Evolutionary conservation across 1,139 yeast genomes (phyloP), one percentile per base, ranked within the genome.

Genomic region (Magnusiomyces magnusii): DNA sequence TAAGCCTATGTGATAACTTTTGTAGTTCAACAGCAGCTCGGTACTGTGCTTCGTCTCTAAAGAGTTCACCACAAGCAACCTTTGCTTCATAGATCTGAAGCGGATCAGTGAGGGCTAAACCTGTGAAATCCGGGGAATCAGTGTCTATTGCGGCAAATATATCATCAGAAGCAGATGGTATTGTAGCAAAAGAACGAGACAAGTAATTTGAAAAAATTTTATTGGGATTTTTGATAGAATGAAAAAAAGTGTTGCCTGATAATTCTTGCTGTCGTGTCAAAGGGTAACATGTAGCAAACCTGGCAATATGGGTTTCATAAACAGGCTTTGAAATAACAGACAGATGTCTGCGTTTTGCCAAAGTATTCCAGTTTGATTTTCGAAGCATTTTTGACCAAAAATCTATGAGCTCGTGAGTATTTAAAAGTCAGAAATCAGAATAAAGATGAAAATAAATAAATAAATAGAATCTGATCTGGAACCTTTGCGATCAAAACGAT

Each of bases 21-120:
- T 85, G 90, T 61, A 85, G 79, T 47, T 85, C 86, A 54, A 82
- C 78, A 71, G 85, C 85, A 1, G 82, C 82, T 23, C 90, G 73
- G 9, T 84, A 72, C 67, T 86, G 92, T 19, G 76, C 75, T 49
- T 78, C 82, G 65, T 86, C 91, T 47, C 77, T 75, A 58, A 78
- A 73, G 10, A 86, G 70, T 1, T 78, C 62, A 0, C 88, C 88
- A 57, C 75, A 75, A 0, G 75, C 69, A 1, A 85, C 78, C 59
- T 80, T 78, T 64, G 78, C 78, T 62, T 81, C 83, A 66, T 86
- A 86, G 1, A 85, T 68, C 2, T 78, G 64, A 55, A 78, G 78
- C 0, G 93, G 92, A 68, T 86, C 92, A 0, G 91, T 85, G 19
- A 86, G 75, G 1, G 83, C 67, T 25, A 83, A 56, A 9, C 5